These are phyloP conservation scores for Rhizopogon salebrosus DNA, from an alignment of 768 basidiomycete species.

Conservation along the genomic window DNA sequence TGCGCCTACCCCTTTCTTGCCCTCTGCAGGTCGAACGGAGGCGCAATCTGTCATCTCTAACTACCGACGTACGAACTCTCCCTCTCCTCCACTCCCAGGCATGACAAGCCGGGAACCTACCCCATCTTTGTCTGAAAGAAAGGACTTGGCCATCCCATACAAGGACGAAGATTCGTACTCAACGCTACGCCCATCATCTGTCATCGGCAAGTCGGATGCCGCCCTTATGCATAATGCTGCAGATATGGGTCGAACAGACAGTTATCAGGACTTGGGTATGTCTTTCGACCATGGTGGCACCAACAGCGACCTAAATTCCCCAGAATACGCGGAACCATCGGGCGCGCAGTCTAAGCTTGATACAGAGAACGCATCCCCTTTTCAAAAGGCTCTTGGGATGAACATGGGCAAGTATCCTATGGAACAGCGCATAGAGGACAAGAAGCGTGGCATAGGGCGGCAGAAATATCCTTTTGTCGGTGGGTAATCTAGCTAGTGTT, in stretches of 20 bases:
- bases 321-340: slow-evolving; percentile 65
- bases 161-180: slow-evolving; percentile 17
- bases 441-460: slow-evolving; percentile 78
- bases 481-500: slow-evolving; percentile 27
- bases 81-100: slow-evolving; percentile 13
- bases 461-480: slow-evolving; percentile 79
- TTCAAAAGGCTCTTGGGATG: slow-evolving; percentile 36
- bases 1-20: slow-evolving; percentile 7
- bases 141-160: slow-evolving; percentile 14
- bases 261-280: slow-evolving; percentile 54
- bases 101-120: slow-evolving; percentile 11
- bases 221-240: slow-evolving; percentile 44
- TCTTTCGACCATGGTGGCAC: neutral
- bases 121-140: slow-evolving; percentile 9
- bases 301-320: neutral
- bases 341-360: slow-evolving; percentile 16
- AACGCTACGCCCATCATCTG: slow-evolving; percentile 8
- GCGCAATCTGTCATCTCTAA: slow-evolving; percentile 21
- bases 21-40: slow-evolving; percentile 11
- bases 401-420: slow-evolving; percentile 48
- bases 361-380: slow-evolving; percentile 37
- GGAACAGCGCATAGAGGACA: slow-evolving; percentile 82
- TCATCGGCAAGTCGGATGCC: slow-evolving; percentile 21
- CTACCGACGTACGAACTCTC: slow-evolving; percentile 17
- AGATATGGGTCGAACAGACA: slow-evolving; percentile 31